Percentiles rank a stretch among this genome's conserved stretches.
Conservation (phyloP, 1,284 basidiomycete species). For the Sporisorium iseilematis-ciliati region DNA sequence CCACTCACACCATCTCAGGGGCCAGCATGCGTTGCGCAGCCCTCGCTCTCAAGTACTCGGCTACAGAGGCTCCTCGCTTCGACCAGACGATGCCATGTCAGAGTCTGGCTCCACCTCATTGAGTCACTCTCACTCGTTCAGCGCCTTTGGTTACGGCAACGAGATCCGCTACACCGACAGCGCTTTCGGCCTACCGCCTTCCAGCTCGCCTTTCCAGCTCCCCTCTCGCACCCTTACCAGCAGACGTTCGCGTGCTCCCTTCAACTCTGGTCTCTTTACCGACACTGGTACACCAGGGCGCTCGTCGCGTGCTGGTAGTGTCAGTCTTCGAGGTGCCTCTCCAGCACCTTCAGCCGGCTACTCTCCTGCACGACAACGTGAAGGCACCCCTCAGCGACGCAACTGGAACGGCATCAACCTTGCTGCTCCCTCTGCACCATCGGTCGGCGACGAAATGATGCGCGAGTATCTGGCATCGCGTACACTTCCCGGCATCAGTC, state of each 20-base stretch:
- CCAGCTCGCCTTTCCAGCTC: slow-evolving; percentile 54
- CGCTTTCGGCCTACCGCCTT: slow-evolving; percentile 43
- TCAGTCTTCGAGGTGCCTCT: slow-evolving; percentile 29
- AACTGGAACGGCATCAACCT: slow-evolving; percentile 63
- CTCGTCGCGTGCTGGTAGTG: slow-evolving; percentile 30
- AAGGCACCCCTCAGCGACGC: slow-evolving; percentile 42
- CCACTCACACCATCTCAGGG: slow-evolving; percentile 10
- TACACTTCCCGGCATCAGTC: slow-evolving; percentile 43
- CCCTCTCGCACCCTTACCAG: slow-evolving; percentile 34
- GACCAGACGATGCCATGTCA: slow-evolving; percentile 52
- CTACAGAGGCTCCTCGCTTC: slow-evolving; percentile 41
- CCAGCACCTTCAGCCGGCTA: slow-evolving; percentile 34
- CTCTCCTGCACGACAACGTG: slow-evolving; percentile 28
- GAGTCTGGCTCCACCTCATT: slow-evolving; percentile 39
- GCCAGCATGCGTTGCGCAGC: slow-evolving; percentile 28
- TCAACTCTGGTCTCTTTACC: slow-evolving; percentile 24
- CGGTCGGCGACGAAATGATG: slow-evolving; percentile 59
- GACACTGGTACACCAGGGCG: slow-evolving; percentile 29
- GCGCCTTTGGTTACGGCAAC: slow-evolving; percentile 56
- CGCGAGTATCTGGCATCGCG: slow-evolving; percentile 47
- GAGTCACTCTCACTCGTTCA: slow-evolving; percentile 47
- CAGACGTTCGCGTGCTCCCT: slow-evolving; percentile 20
- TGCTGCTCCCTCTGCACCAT: slow-evolving; percentile 42
- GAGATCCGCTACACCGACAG: slow-evolving; percentile 50
- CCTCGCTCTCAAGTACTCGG: slow-evolving; percentile 38